Base-by-base conservation (phyloP, 2,329 filamentous ascomycete genomes). In the Epichloe hybrida region DNA sequence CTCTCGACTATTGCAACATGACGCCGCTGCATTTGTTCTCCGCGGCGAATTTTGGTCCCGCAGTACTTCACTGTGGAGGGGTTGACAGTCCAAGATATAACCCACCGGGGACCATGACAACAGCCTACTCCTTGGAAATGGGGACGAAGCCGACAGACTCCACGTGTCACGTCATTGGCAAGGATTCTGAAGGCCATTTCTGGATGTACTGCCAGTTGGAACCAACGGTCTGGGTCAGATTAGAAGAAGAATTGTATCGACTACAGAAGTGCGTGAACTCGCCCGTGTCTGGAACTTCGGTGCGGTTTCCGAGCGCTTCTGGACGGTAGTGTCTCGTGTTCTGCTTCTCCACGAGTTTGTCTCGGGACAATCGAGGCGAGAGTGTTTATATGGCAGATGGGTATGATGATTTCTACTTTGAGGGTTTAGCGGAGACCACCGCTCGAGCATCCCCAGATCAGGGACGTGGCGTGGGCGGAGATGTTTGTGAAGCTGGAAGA, bases 391-490 rank as follows among this genome's bases (percentile, higher is more conserved):
- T 31, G 27, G 27, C 27, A 31, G 27, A 31, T 31, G 27, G 27
- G 8, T 31, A 31, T 31, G 27, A 9, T 9, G 27, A 31, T 31
- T 31, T 31, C 2, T 31, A 31, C 27, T 31, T 9, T 31, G 8
- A 9, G 27, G 27, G 27, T 31, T 31, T 9, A 31, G 27, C 27
- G 27, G 27, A 31, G 8, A 31, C 27, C 9, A 8, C 27, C 61
- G 5, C 59, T 59, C 17, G 60, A 63, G 52, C 62, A 64, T 6
- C 60, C 61, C 74, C 74, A 78, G 49, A 78, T 61, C 2, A 69
- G 66, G 44, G 70, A 59, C 4, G 55, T 62, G 69, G 62, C 20
- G 62, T 57, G 5, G 54, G 37, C 8, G 57, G 17, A 55, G 48
- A 73, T 57, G 3, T 62, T 59, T 5, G 68, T 61, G 17, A 58